phyloP scores from a whole-genome alignment of 352 stramenopile genomes.

The Pythium biforme region DNA sequence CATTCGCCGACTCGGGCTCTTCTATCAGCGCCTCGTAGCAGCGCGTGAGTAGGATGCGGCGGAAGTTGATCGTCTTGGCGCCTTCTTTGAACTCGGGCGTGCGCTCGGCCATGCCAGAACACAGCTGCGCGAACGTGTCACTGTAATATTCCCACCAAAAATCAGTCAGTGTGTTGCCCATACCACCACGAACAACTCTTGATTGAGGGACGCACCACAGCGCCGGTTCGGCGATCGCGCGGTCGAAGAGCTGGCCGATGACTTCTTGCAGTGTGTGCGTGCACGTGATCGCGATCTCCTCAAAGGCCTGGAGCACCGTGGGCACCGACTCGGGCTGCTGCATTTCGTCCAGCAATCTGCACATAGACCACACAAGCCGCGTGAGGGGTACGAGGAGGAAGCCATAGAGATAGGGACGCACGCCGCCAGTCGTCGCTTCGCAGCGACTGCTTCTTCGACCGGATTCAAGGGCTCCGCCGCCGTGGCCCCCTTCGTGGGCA shows the following conservation, averaged over 20 bases:
- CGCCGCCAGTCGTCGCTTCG: conserved; percentile 50
- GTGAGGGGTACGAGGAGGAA: background rate
- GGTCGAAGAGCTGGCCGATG: conserved; percentile 67
- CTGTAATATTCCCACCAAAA: conserved; percentile 21
- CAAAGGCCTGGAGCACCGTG: conserved; percentile 49
- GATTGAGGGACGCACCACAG: conserved; percentile 56
- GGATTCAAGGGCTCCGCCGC: conserved; percentile 38
- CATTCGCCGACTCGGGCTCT: conserved; percentile 43
- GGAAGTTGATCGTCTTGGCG: conserved; percentile 84
- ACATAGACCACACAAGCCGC: background rate
- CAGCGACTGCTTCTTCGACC: conserved; percentile 61
- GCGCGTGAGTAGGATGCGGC: conserved; percentile 70
- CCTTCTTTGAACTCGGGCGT: conserved; percentile 82
- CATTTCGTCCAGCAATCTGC: conserved; percentile 61
- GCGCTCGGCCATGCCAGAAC: conserved; percentile 54
- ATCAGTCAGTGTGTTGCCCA: background rate
- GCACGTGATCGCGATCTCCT: conserved; percentile 65
- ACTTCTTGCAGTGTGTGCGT: conserved; percentile 72
- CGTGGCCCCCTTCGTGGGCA: conserved; percentile 18
- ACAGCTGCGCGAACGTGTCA: conserved; percentile 64
- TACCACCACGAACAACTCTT: background rate
- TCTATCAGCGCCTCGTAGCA: conserved; percentile 83
- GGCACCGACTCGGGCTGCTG: conserved; percentile 35
- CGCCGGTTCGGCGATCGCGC: conserved; percentile 57
- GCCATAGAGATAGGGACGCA: conserved; percentile 28